These are phyloP conservation scores for Alloteropsis angusta DNA, from an alignment of 202 grass and related monocot species.

Conservation along the genomic window DNA sequence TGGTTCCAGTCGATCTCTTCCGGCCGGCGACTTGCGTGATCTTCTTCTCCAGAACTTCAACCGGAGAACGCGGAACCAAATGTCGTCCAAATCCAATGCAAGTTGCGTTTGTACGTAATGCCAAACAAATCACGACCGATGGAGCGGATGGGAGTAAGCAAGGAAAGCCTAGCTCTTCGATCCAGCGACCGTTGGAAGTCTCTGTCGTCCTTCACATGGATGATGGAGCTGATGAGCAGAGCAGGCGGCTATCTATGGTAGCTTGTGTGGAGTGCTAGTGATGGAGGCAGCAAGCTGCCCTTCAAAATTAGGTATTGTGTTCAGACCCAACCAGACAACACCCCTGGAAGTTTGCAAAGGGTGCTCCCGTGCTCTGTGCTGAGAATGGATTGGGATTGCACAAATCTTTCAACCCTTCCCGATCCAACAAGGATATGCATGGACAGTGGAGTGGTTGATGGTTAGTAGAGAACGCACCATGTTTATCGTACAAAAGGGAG, in stretches of 20 bases:
- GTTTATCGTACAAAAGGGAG: background rate
- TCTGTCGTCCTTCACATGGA: background rate
- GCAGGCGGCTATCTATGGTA: too few species aligned
- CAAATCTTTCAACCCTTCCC: background rate
- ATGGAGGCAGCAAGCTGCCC: background rate
- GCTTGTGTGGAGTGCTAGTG: background rate
- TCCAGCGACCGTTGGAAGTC: background rate
- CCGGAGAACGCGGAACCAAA: background rate
- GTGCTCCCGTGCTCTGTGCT: background rate
- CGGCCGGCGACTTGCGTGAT: background rate
- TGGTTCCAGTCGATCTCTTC: background rate
- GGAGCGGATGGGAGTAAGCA: background rate
- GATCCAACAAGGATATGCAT: background rate
- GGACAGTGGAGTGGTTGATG: background rate
- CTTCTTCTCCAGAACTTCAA: background rate
- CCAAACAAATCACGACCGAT: background rate
- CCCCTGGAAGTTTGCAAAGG: background rate
- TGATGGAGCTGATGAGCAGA: too few species aligned
- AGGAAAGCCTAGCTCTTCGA: background rate
- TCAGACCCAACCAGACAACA: background rate
- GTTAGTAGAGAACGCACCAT: background rate
- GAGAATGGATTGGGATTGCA: background rate
- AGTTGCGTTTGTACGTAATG: background rate
- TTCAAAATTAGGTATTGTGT: too few species aligned
- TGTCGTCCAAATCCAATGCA: background rate